Base-by-base conservation (phyloP, 305 asterid genomes). In the Withania somnifera region DNA sequence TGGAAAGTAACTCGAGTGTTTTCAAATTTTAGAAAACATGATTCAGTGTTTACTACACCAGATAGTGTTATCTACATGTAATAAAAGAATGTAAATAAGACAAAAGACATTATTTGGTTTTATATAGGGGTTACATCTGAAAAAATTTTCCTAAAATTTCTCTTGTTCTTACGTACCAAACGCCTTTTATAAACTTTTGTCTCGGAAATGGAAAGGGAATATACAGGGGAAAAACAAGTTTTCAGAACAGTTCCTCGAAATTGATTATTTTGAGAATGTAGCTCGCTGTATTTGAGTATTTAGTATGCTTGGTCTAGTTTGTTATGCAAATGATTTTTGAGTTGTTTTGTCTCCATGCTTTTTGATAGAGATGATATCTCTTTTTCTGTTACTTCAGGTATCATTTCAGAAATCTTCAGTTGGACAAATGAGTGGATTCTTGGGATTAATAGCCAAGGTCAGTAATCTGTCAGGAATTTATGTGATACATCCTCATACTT, bases 401-500 rank as follows among this genome's bases (percentile, higher is more conserved):
- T 89, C 97, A 54, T 88, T 92, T 83, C 88, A 78, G 69, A 89
- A 84, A 50, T 85, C 91, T 24, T 83, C 96, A 76, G 58, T 89
- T 58, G 86, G 89, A 69, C 68, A 83, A 17, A 71, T 69, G 73
- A 83, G 88, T 61, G 97, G 86, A 77, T 0, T 83, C 19, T 60
- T 95, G 47, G 97, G 89, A 84, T 82, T 63, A 69, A 87, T 93
- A 83, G 91, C 91, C 38, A 92, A 88, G 94, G 99, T 92, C 85
- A 90, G 93, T 84, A 81, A 24, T 47, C 42, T 24, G 60, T 45
- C 24, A 73, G 58, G 47, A 22, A 45, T 24, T 73, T 45, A 73
- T 45, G 8, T 45, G 15, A 71, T 30, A n/a, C 19, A 10, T 36
- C 51, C 51, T 36, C 77, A 5, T 36, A 67, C 77, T 34, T 67